A percentile compares a stretch with the other conserved stretches of the same genome.
These are phyloP conservation scores for Nakazawaea wyomingensis DNA, from an alignment of 805 yeast species.

Conservation along the genomic window DNA sequence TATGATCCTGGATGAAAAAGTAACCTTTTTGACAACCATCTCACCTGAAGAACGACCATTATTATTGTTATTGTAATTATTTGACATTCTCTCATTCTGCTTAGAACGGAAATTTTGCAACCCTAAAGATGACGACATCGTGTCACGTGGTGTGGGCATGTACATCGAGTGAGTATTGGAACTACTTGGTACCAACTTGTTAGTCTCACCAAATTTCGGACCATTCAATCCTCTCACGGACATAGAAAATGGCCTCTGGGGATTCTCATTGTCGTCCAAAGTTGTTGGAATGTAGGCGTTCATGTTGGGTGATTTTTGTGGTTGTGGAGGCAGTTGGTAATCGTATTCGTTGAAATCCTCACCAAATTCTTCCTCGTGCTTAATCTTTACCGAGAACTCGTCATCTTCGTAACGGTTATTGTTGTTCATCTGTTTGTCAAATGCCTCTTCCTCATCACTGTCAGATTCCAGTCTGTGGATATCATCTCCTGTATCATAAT, in stretches of 20 bases:
- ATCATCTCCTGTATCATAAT: background rate
- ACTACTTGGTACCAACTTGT: slow-evolving; percentile 26
- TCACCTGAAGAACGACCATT: no score
- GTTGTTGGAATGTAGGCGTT: background rate
- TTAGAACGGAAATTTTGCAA: slow-evolving; percentile 10
- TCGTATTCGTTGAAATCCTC: slow-evolving; percentile 12
- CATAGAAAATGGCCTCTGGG: slow-evolving; percentile 37
- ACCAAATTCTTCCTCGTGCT: slow-evolving; percentile 6
- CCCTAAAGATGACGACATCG: slow-evolving; percentile 13
- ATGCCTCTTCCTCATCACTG: slow-evolving; percentile 4
- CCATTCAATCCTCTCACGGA: slow-evolving; percentile 52
- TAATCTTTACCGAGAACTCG: slow-evolving; percentile 5
- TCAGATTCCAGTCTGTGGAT: background rate
- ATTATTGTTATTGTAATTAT: background rate
- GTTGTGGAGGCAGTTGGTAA: background rate
- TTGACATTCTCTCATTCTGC: background rate
- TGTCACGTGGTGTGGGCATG: slow-evolving; percentile 25
- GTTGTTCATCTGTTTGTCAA: background rate
- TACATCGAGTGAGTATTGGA: slow-evolving; percentile 25
- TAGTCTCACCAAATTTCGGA: slow-evolving; percentile 43
- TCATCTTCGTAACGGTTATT: slow-evolving; percentile 1
- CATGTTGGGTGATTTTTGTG: background rate
- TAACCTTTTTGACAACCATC: slow-evolving; percentile 28
- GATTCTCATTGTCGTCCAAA: background rate
- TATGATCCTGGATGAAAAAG: slow-evolving; percentile 76